These are phyloP conservation scores for Podaxis mareebaensis DNA, from an alignment of 768 basidiomycete genomes.

Conservation along the genomic window DNA sequence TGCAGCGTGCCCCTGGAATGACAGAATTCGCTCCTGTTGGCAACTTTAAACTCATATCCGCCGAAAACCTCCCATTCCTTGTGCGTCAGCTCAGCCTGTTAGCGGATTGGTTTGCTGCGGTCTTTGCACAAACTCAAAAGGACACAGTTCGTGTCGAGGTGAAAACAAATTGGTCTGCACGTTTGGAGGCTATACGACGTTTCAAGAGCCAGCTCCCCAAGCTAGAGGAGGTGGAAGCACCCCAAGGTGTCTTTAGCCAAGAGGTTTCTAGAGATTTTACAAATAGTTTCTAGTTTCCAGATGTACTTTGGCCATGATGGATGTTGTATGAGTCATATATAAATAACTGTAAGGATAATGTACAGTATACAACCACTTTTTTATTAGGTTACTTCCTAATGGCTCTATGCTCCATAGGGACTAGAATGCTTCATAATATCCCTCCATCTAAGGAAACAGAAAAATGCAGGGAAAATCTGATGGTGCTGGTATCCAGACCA, in stretches of 20 bases:
- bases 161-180: constrained; percentile 85
- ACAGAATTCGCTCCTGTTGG: constrained; percentile 93
- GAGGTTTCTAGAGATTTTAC: constrained; percentile 62
- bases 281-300: constrained; percentile 39
- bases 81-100: constrained; percentile 86
- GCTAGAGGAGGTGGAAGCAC: constrained; percentile 21
- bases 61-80: constrained; percentile 81
- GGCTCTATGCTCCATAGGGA: too few relatives aligned
- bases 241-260: constrained; percentile 50
- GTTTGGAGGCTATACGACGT: constrained; percentile 77
- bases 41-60: constrained; percentile 92
- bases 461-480: too few relatives aligned
- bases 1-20: constrained; percentile 89
- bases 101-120: constrained; percentile 87
- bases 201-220: constrained; percentile 49
- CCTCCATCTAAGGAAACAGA: too few relatives aligned
- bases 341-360: too few relatives aligned
- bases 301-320: constrained; percentile 1
- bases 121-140: constrained; percentile 72
- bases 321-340: background rate
- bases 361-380: too few relatives aligned
- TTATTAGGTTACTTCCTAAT: too few relatives aligned
- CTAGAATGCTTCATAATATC: too few relatives aligned
- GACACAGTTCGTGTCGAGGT: constrained; percentile 76
- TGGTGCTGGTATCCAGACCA: too few relatives aligned